Evolutionary conservation across 2,329 filamentous ascomycete species (phyloP), one percentile per base, ranked within the genome.

Genomic region (Exophiala oligosperma): DNA sequence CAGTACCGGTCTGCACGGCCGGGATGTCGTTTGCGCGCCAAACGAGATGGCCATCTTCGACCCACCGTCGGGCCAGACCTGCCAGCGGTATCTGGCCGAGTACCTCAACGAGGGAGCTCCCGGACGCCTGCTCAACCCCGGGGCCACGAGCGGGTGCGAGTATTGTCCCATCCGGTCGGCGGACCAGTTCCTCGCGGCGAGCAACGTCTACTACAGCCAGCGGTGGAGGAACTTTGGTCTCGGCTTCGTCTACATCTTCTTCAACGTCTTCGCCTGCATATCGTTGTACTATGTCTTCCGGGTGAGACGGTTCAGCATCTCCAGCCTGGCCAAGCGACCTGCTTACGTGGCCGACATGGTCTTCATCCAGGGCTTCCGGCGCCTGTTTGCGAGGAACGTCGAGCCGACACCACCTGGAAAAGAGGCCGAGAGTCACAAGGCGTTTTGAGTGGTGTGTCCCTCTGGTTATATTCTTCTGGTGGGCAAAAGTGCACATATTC

Each of bases 221-320:
- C 78, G 91, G 14, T 96, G 91, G 91, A 83, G 91, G 54, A 91
- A 96, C 65, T 64, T 94, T 57, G 92, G 91, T 1, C 94, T 96
- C 61, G 88, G 87, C 64, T 67, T 83, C 40, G 87, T 86, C 1
- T 96, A 92, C 69, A 81, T 94, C 54, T 89, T 75, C 14, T 91
- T 87, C 69, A 96, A 95, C 49, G 55, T 64, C 52, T 72, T 72
- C 37, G 82, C 76, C 0, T 81, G 84, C 0, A 71, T 87, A 44
- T 68, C 74, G 3, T 68, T 86, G 38, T 87, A 87, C 68, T 87
- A 75, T 62, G 59, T 73, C 59, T 71, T 75, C 65, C 69, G 74
- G 2, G 72, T 76, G 32, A 70, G 69, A 49, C 56, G 54, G 9
- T 26, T 62, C 43, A 58, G 62, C 40, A 24, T 60, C 52, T 17